Percentiles rank a stretch among this genome's conserved stretches.
Conservation (phyloP, 345 rosid genomes). For the Citrus mangshanensis region DNA sequence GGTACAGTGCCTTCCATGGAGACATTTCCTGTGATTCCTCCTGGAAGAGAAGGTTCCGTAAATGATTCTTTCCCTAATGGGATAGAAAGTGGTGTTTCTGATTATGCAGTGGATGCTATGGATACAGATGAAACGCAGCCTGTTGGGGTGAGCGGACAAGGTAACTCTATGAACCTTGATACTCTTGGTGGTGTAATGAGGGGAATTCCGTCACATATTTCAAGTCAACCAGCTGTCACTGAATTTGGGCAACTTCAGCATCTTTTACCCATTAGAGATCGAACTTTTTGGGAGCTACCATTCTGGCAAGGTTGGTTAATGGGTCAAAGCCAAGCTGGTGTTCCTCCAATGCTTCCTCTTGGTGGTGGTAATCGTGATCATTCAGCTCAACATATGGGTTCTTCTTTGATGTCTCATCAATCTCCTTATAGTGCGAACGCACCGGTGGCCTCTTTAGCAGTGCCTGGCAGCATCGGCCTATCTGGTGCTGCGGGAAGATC, state of each 20-base stretch:
- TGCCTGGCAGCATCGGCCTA: constrained; percentile 47
- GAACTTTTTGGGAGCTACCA: constrained; percentile 63
- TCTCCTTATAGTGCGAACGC: constrained; percentile 47
- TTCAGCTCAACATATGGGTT: constrained; percentile 29
- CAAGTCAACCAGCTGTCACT: constrained; percentile 25
- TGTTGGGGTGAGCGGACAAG: constrained; percentile 31
- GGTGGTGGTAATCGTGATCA: constrained; percentile 34
- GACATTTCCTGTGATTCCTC: constrained; percentile 36
- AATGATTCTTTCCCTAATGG: constrained; percentile 29
- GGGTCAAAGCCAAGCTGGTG: constrained; percentile 68
- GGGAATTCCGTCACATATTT: constrained; percentile 20
- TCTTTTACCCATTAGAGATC: constrained; percentile 51
- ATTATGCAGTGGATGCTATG: constrained; percentile 44
- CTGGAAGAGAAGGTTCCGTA: constrained; percentile 28
- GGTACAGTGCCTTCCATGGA: constrained; percentile 42
- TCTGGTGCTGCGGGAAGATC: constrained; percentile 51
- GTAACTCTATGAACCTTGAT: constrained; percentile 14
- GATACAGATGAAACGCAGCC: constrained; percentile 63
- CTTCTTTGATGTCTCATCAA: constrained; percentile 33
- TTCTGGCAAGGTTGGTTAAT: constrained; percentile 77
- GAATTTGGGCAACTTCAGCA: constrained; percentile 56
- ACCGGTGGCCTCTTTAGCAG: constrained; percentile 43
- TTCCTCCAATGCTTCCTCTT: constrained; percentile 43
- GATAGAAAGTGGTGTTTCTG: constrained; percentile 35
- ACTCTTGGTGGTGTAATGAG: constrained; percentile 19